Conservation (phyloP, 352 stramenopile genomes). For the Pythium aristosporum region DNA sequence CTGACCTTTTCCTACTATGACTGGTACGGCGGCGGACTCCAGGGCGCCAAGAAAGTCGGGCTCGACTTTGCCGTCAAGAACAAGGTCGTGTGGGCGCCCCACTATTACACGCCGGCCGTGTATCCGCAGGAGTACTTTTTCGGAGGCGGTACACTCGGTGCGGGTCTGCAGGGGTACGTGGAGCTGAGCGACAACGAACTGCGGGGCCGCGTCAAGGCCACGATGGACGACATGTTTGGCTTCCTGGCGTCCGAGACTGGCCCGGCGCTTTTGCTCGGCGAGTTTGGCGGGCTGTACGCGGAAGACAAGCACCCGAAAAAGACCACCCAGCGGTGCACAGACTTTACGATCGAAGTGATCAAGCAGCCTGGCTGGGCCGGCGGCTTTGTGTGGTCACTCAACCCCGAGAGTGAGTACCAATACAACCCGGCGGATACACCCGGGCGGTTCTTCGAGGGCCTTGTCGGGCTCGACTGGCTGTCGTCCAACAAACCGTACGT, state of each 20-base stretch:
- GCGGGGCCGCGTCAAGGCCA: slow-evolving; percentile 37
- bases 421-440: slow-evolving; percentile 50
- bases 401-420: slow-evolving; percentile 66
- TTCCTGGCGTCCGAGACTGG: slow-evolving; percentile 49
- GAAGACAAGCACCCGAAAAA: slow-evolving; percentile 50
- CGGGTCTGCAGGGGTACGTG: slow-evolving; percentile 37
- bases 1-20: slow-evolving; percentile 57
- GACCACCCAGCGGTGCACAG: slow-evolving; percentile 56
- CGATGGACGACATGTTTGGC: slow-evolving; percentile 73
- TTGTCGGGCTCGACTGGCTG: slow-evolving; percentile 61
- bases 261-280: slow-evolving; percentile 55
- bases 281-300: slow-evolving; percentile 68
- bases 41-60: slow-evolving; percentile 36
- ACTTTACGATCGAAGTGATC: slow-evolving; percentile 65
- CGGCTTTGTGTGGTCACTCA: slow-evolving; percentile 75
- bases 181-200: slow-evolving; percentile 57
- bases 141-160: slow-evolving; percentile 38
- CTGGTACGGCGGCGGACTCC: slow-evolving; percentile 62
- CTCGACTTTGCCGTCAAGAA: slow-evolving; percentile 52
- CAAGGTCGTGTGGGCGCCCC: slow-evolving; percentile 76
- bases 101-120: slow-evolving; percentile 73
- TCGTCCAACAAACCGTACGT: slow-evolving; percentile 48
- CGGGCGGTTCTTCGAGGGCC: slow-evolving; percentile 45
- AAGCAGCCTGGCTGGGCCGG: slow-evolving; percentile 43
- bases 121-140: slow-evolving; percentile 70